Evolutionary conservation across 2,329 filamentous ascomycete genomes (phyloP).

Genomic region (Alternaria consortialis): DNA sequence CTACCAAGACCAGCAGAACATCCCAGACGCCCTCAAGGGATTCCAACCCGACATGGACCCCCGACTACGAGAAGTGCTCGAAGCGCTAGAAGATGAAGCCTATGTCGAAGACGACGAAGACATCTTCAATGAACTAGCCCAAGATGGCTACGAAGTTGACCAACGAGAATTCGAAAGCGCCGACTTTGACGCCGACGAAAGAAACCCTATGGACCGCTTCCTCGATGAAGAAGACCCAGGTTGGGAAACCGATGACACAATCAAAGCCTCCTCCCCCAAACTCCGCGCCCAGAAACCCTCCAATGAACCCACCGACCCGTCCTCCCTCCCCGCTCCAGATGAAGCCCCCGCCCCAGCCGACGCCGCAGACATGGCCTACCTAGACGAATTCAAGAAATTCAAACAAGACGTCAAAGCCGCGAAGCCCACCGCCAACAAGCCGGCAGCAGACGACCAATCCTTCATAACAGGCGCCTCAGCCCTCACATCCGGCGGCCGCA

Average conservation of each 20-base stretch:
- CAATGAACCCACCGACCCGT: slow-evolving; percentile 60
- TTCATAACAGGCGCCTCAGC: slow-evolving; percentile 74
- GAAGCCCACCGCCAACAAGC: slow-evolving; percentile 44
- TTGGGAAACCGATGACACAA: slow-evolving; percentile 95
- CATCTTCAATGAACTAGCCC: slow-evolving; percentile 77
- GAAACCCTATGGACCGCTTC: slow-evolving; percentile 54
- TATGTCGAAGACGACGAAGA: slow-evolving; percentile 89
- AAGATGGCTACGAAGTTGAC: slow-evolving; percentile 77
- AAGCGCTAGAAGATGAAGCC: slow-evolving; percentile 93
- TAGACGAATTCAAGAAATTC: slow-evolving; percentile 92
- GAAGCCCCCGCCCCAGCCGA: slow-evolving; percentile 47
- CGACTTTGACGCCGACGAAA: slow-evolving; percentile 44
- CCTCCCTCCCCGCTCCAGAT: slow-evolving; percentile 44
- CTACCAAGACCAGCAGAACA: slow-evolving; percentile 91
- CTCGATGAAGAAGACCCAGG: slow-evolving; percentile 74
- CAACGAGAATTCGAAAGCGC: slow-evolving; percentile 78
- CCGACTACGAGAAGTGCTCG: slow-evolving; percentile 85
- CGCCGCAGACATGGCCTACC: slow-evolving; percentile 77
- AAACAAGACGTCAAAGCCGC: slow-evolving; percentile 74
- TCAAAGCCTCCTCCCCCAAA: slow-evolving; percentile 65
- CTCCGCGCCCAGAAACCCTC: slow-evolving; percentile 49
- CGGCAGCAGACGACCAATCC: slow-evolving; percentile 72
- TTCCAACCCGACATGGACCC: slow-evolving; percentile 99
- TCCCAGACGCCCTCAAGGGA: slow-evolving; percentile 89
- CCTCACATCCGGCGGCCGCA: slow-evolving; percentile 75